These are phyloP conservation scores for Dipteronia dyeriana DNA, from an alignment of 345 rosid species.

Conservation along the genomic window DNA sequence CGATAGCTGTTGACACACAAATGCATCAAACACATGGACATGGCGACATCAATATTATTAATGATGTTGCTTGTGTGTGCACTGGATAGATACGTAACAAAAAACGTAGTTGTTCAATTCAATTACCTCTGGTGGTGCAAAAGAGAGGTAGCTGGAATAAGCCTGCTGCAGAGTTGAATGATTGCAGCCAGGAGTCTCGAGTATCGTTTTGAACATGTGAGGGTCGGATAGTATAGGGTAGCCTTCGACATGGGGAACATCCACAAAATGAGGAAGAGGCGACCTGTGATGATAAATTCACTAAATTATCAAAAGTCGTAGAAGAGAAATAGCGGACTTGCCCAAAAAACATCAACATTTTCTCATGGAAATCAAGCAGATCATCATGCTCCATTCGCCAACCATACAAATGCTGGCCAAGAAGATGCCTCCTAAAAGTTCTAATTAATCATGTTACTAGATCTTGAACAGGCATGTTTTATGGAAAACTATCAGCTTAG, in stretches of 20 bases:
- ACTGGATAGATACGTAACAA: background rate
- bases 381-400: no score
- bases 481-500: background rate
- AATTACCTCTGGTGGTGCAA: conserved; percentile 91
- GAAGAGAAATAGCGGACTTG: background rate
- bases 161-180: conserved; percentile 32
- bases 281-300: conserved; percentile 41
- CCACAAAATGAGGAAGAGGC: conserved; percentile 59
- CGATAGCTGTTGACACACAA: conserved; percentile 49
- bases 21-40: background rate
- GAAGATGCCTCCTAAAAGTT: no score
- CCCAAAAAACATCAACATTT: no score
- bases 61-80: no score
- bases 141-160: conserved; percentile 64
- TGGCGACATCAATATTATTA: no score
- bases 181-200: conserved; percentile 46
- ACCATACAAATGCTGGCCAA: no score
- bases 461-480: background rate
- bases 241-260: conserved; percentile 58
- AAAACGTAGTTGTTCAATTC: conserved; percentile 3
- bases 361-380: no score
- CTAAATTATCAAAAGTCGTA: background rate
- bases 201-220: conserved; percentile 36
- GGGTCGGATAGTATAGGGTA: conserved; percentile 74
- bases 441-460: no score